Evolutionary conservation across 441 rosid species (phyloP), one percentile per base, ranked within the genome.

Genomic region (Jatropha multifida): DNA sequence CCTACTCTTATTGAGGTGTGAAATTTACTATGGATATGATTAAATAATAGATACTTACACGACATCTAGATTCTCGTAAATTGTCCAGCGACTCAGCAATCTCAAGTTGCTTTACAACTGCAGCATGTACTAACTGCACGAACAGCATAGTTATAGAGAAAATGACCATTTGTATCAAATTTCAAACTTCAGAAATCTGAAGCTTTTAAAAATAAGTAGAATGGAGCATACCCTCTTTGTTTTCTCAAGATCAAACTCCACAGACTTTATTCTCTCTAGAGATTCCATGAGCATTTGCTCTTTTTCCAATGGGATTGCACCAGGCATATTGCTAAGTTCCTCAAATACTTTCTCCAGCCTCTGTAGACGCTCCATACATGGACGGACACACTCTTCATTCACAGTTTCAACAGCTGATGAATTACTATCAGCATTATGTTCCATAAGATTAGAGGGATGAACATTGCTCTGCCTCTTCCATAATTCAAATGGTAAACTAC

Each of bases 191-290:
- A 18, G 38, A 49, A 51, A 68, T 58, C 79, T 18, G 12, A 68
- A 51, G 62, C 14, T 26, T 52, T 37, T 49, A 32, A 61, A 60
- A 41, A 14, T 32, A 74, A 66, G 68, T 8, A n/a, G 69, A 55
- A 72, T 12, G 38, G 49, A n/a, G 48, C 86, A 71, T 87, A 96
- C 98, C 81, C 89, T 81, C 84, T 93, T 96, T 66, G 99, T 96
- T 86, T 92, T 93, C 56, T 89, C 93, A 12, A 96, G 95, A 83
- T 96, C 99, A 70, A 79, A 85, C 88, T 96, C 98, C 64, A 90
- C 90, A 26, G 89, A 92, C 74, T 87, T 96, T 73, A 96, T 96
- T 81, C 99, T 90, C 74, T 93, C 97, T 42, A 93, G 81, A 77
- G 97, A 93, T 70, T 96, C 90, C 85, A 83, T 78, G 10, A 96